These are phyloP conservation scores for Pachyrhizus erosus DNA, from an alignment of 306 rosid genomes.

Conservation along the genomic window DNA sequence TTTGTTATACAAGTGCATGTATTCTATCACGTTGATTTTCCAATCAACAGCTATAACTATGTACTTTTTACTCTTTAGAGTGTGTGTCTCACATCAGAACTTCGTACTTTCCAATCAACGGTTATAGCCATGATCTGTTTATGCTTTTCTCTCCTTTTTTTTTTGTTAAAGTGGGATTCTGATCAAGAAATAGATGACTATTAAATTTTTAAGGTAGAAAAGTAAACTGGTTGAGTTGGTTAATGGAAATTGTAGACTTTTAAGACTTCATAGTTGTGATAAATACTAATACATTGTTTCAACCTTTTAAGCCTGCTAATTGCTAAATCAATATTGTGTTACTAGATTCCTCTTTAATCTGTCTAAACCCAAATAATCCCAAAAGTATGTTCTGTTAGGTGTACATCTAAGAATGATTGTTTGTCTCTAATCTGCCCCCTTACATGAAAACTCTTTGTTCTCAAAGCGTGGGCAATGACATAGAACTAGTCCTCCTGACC, in stretches of 20 bases:
- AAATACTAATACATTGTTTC: slow-evolving; percentile 15
- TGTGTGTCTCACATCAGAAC: not conserved
- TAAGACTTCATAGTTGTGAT: not conserved
- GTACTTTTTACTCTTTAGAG: not conserved
- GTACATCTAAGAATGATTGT: not conserved
- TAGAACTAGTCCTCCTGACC: slow-evolving; percentile 4
- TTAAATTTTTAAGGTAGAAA: not conserved
- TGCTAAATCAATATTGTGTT: slow-evolving; percentile 1
- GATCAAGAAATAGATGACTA: slow-evolving; percentile 19
- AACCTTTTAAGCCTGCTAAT: slow-evolving; percentile 14
- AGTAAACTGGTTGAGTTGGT: slow-evolving; percentile 2
- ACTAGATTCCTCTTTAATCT: slow-evolving; percentile 25
- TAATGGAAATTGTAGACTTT: slow-evolving; percentile 1
- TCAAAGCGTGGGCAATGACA: slow-evolving; percentile 6
- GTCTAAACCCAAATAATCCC: slow-evolving; percentile 31
- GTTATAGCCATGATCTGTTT: not conserved
- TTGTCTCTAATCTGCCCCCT: slow-evolving; percentile 16
- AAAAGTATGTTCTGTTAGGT: slow-evolving; percentile 15
- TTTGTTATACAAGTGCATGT: not conserved
- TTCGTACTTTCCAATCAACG: not conserved
- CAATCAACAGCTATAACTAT: not conserved
- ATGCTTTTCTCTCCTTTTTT: not conserved
- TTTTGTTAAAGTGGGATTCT: not conserved
- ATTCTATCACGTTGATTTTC: not conserved
- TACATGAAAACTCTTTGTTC: slow-evolving; percentile 19